Conservation (phyloP, 2,329 filamentous ascomycete species). For the Chaetomiaceae sp. region DNA sequence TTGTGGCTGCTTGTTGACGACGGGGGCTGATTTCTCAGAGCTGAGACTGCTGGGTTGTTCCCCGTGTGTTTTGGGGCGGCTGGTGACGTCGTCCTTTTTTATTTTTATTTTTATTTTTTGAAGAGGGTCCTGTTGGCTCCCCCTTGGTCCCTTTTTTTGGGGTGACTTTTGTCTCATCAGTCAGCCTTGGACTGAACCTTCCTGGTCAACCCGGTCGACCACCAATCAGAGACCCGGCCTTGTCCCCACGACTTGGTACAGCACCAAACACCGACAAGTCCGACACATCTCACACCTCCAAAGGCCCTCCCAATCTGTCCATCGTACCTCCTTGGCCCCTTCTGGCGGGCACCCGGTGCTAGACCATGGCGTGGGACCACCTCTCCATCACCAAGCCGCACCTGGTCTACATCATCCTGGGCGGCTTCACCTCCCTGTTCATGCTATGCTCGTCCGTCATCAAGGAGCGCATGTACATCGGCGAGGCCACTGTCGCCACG, state of each 20-base stretch:
- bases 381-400: conserved; percentile 88
- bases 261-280: background rate
- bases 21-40: background rate
- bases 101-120: too few species aligned
- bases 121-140: too few species aligned
- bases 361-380: conserved; percentile 70
- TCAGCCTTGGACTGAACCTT: background rate
- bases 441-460: conserved; percentile 98
- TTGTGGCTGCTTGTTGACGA: background rate
- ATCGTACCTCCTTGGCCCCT: background rate
- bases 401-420: conserved; percentile 96
- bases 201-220: conserved; percentile 3
- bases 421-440: conserved; percentile 95
- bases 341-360: conserved; percentile 1
- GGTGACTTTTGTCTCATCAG: background rate
- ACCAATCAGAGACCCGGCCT: background rate
- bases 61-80: background rate
- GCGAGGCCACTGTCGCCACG: conserved; percentile 92
- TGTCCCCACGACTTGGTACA: background rate
- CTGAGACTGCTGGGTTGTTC: background rate
- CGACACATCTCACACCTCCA: background rate
- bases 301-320: too few species aligned
- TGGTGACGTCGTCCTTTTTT: conserved; percentile 13
- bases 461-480: conserved; percentile 98
- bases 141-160: too few species aligned